A percentile compares a stretch with the other conserved stretches of the same genome.
phyloP scores from a whole-genome alignment of 192 early-diverging fungal species.

The Diversispora epigaea region DNA sequence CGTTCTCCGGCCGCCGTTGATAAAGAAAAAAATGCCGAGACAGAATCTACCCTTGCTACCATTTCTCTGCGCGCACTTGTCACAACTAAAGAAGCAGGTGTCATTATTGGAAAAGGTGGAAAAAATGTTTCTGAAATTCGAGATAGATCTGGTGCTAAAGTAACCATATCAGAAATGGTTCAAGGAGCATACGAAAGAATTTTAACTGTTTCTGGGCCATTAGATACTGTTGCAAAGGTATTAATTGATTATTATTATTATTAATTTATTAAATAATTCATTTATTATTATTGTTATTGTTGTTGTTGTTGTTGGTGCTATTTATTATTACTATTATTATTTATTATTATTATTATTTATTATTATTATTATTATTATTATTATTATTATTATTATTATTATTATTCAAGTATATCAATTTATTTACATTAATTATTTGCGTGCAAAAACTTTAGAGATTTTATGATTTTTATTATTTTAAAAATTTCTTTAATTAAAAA shows the following conservation, averaged over 20 bases:
- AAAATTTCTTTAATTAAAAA: no score
- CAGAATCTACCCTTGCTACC: constrained; percentile 37
- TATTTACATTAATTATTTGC: no score
- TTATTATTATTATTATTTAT: no score
- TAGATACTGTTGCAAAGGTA: constrained; percentile 69
- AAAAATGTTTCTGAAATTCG: constrained; percentile 91
- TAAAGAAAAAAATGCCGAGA: constrained; percentile 33
- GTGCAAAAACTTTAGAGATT: no score
- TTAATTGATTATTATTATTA: background rate
- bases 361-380: no score
- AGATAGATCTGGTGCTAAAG: constrained; percentile 77
- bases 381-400: no score
- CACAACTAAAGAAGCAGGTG: constrained; percentile 76
- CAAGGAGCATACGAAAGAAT: constrained; percentile 72
- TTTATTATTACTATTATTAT: no score
- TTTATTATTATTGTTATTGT: no score
- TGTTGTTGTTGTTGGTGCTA: no score
- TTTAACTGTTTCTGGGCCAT: constrained; percentile 71
- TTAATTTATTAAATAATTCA: no score
- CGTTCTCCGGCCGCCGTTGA: constrained; percentile 6
- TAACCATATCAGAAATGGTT: constrained; percentile 87
- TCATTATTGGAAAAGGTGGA: constrained; percentile 88
- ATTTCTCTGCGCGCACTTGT: constrained; percentile 59
- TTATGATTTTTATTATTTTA: no score
- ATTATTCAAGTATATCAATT: no score